Conservation (phyloP, 208 protist species). For the Crithidia thermophila region DNA sequence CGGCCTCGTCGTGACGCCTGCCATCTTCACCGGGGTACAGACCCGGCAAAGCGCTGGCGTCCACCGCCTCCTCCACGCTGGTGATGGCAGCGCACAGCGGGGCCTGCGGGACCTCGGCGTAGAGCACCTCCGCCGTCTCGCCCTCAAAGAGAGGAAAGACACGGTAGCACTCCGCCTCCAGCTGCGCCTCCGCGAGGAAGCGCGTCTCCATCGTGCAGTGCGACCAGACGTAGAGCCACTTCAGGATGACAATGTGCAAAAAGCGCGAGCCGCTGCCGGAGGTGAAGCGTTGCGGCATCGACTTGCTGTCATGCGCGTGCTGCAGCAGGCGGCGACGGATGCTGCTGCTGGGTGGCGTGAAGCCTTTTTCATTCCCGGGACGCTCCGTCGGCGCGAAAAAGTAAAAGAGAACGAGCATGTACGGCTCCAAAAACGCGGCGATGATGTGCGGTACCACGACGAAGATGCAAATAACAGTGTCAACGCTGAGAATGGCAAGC, state of each 20-base stretch:
- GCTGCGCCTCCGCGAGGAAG: slow-evolving; percentile 47
- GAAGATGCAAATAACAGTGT: slow-evolving; percentile 44
- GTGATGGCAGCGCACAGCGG: slow-evolving; percentile 26
- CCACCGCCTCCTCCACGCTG: slow-evolving; percentile 2
- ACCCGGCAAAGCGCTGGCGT: neutral
- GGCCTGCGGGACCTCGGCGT: slow-evolving; percentile 15
- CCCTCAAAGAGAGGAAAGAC: slow-evolving; percentile 64
- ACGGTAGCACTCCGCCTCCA: slow-evolving; percentile 75
- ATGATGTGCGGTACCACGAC: slow-evolving; percentile 64
- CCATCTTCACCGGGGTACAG: no score
- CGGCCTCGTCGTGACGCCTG: no score
- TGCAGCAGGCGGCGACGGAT: slow-evolving; percentile 56
- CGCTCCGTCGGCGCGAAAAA: slow-evolving; percentile 49
- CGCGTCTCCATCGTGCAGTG: slow-evolving; percentile 56
- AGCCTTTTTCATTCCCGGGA: slow-evolving; percentile 25
- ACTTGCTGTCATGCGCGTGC: slow-evolving; percentile 46
- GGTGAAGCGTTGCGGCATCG: slow-evolving; percentile 44
- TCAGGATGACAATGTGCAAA: slow-evolving; percentile 56
- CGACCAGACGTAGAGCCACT: slow-evolving; percentile 57
- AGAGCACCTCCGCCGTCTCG: slow-evolving; percentile 20
- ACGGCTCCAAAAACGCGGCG: slow-evolving; percentile 62
- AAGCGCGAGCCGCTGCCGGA: slow-evolving; percentile 62
- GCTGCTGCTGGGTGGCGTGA: slow-evolving; percentile 40
- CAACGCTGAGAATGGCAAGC: slow-evolving; percentile 65
- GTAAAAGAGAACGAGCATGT: slow-evolving; percentile 67